These are phyloP conservation scores for Pseudozyma thailandica DNA, from an alignment of 1,284 basidiomycete genomes.

Conservation along the genomic window DNA sequence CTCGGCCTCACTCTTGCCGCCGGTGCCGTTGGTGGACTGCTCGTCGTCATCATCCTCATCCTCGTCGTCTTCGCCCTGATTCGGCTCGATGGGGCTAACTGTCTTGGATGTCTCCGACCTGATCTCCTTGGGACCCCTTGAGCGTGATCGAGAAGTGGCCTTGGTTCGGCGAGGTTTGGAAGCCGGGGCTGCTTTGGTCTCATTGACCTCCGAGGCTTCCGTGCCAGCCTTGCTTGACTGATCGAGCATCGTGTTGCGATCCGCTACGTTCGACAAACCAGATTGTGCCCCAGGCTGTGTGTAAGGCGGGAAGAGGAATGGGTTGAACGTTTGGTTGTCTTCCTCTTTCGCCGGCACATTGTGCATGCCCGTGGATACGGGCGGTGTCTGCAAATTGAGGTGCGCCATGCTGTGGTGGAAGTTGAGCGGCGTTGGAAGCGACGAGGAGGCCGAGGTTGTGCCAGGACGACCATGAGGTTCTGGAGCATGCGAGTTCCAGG, in stretches of 20 bases:
- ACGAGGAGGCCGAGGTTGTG: conserved; percentile 31
- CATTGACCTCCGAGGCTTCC: conserved; percentile 24
- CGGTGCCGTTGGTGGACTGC: conserved; percentile 5
- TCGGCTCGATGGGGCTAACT: conserved; percentile 21
- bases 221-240: conserved; percentile 8
- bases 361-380: conserved; percentile 12
- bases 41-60: conserved; percentile 44
- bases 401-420: conserved; percentile 53
- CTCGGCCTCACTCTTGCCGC: conserved; percentile 46
- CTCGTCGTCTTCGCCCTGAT: conserved; percentile 38
- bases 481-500: conserved; percentile 11
- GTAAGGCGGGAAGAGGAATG: conserved; percentile 50
- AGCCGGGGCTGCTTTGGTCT: conserved; percentile 11
- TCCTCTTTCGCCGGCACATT: conserved; percentile 5
- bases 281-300: conserved; percentile 18
- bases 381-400: conserved; percentile 47
- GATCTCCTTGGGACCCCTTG: conserved; percentile 25
- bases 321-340: conserved; percentile 41
- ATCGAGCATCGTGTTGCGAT: not conserved
- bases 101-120: conserved; percentile 26
- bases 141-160: conserved; percentile 17
- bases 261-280: conserved; percentile 1
- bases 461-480: conserved; percentile 10
- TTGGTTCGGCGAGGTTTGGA: conserved; percentile 32
- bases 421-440: conserved; percentile 36